Conservation (phyloP, 2,329 filamentous ascomycete genomes). For the Acarospora socialis region DNA sequence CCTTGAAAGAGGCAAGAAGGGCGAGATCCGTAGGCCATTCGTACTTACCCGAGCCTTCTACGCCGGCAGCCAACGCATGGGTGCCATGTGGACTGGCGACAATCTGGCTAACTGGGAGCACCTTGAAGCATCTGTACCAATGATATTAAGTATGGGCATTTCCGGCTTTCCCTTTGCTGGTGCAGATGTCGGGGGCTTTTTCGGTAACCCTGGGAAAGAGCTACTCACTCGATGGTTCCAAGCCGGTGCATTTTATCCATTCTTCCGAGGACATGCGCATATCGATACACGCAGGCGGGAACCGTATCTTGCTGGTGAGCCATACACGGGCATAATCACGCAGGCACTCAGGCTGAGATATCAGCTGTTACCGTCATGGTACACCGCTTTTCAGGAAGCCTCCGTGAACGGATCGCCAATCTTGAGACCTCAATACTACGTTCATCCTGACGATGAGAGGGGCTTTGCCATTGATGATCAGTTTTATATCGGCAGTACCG, state of each 20-base stretch:
- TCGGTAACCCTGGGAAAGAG: conserved; percentile 89
- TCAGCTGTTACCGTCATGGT: conserved; percentile 81
- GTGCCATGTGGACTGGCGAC: conserved; percentile 98
- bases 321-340: conserved; percentile 74
- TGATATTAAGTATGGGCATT: conserved; percentile 86
- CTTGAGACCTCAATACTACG: conserved; percentile 82
- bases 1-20: conserved; percentile 70
- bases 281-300: conserved; percentile 91
- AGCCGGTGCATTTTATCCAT: conserved; percentile 90
- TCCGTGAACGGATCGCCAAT: conserved; percentile 73
- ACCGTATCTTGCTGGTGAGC: conserved; percentile 75
- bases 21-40: conserved; percentile 66
- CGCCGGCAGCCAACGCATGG: conserved; percentile 73
- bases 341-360: conserved; percentile 81
- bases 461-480: conserved; percentile 90
- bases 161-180: conserved; percentile 87
- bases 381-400: conserved; percentile 89
- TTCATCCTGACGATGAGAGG: conserved; percentile 69
- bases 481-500: conserved; percentile 77
- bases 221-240: conserved; percentile 93
- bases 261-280: conserved; percentile 94
- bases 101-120: conserved; percentile 92
- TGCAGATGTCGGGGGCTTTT: conserved; percentile 94
- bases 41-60: conserved; percentile 88
- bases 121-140: conserved; percentile 75